Evolutionary conservation across 257 asterid genomes (phyloP), one percentile per base, ranked within the genome.

Genomic region (Lycium barbarum): DNA sequence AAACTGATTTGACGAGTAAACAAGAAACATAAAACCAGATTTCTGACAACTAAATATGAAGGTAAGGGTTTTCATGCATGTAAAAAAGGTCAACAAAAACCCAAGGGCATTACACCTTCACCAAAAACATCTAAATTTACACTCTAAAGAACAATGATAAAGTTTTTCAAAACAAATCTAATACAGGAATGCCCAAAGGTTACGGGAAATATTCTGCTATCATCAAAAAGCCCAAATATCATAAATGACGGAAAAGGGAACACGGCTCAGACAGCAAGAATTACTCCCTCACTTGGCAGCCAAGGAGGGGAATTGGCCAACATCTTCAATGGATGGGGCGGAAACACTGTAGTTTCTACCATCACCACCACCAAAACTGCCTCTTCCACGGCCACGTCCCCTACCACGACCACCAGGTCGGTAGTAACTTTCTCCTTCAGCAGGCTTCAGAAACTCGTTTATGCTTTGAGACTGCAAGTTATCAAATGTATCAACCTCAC

Each of bases 271-370:
- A 43, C 1, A 17, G 55, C 55, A 63, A 63, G 13, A 51, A 8
- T 35, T 15, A 12, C 62, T 40, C 51, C 38, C 58, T 83, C 43
- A 68, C 67, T 83, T 83, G 33, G 38, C 18, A 17, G 62, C 85
- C 85, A 83, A 83, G 80, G 85, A 66, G 12, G 85, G 85, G 57
- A 83, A 83, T 47, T 67, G 80, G 12, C 80, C 80, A 10, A 53
- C 85, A 66, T 83, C 85, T 67, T 83, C 85, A 10, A 83, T 83
- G 1, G 80, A 66, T 53, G 85, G 85, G 49, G 85, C 80, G 5
- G 76, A 40, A 49, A 51, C 36, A 6, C 4, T 83, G 65, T 13
- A 15, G 67, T 12, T 49, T 53, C 35, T 59, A 45, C 84, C 79
- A 82, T 10, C 40, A 6, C 74, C 72, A 43, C 79, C 79, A 0